These are phyloP conservation scores for Phallus indusiatus DNA, from an alignment of 768 basidiomycete genomes.

Conservation along the genomic window DNA sequence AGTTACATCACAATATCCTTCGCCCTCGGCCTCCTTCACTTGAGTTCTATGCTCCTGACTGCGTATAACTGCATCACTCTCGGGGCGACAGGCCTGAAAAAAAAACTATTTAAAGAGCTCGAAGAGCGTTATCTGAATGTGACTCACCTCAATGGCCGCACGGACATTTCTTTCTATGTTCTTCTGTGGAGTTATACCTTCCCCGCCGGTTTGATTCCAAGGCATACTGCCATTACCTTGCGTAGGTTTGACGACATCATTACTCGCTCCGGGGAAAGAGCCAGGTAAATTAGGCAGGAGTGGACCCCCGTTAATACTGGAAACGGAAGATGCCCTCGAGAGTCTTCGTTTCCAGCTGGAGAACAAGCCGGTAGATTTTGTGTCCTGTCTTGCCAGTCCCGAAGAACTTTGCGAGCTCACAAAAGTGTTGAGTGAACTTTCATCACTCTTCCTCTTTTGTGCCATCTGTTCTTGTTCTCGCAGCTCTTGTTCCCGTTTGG, in stretches of 20 bases:
- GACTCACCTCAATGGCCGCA: constrained; percentile 15
- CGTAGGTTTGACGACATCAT: not conserved
- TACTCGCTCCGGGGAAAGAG: not conserved
- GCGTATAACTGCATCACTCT: constrained; percentile 49
- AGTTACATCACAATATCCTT: constrained; percentile 64
- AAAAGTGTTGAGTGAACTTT: not conserved
- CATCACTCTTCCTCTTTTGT: constrained; percentile 14
- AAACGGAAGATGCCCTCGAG: not conserved
- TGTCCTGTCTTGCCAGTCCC: not conserved
- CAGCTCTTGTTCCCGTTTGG: constrained; percentile 45
- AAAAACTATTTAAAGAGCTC: constrained; percentile 27
- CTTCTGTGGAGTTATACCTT: constrained; percentile 3
- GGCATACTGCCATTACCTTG: not conserved
- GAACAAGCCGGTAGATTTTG: not conserved
- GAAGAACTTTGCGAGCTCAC: not conserved
- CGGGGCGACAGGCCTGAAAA: constrained; percentile 61
- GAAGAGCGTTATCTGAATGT: constrained; percentile 8
- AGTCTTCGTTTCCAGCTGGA: not conserved
- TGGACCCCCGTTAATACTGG: not conserved
- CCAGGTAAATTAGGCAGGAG: not conserved
- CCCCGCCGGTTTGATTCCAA: not conserved
- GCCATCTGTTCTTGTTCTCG: constrained; percentile 9
- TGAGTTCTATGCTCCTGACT: constrained; percentile 61
- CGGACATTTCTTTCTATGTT: constrained; percentile 15
- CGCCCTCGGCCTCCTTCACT: constrained; percentile 66